Evolutionary conservation across 352 stramenopile genomes (phyloP), one percentile per base, ranked within the genome.

Genomic region (Pythium coloratum): DNA sequence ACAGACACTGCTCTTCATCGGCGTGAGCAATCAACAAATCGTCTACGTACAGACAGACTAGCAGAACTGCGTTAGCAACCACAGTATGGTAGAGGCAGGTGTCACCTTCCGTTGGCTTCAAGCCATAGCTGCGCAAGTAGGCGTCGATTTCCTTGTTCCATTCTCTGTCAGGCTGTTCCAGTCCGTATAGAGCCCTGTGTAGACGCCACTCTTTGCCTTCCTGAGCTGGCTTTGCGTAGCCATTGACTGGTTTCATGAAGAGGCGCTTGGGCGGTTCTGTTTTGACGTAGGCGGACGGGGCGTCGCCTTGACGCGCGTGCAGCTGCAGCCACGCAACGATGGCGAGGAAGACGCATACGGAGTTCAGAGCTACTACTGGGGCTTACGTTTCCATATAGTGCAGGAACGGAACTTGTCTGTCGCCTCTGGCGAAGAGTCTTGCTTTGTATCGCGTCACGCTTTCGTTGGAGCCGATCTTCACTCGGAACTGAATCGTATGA

Each of bases 11-110:
- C 12, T 32, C 50, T 1, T 44, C 34, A 14, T 44, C 13, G 4
- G 34, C 16, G 28, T 46, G 34, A 9, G 60, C 60, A 9, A 70
- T 51, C 9, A 78, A 24, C 0, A 74, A 67, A 28, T 75, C 73
- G 51, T 79, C 73, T 16, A 76, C 63, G 16, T 79, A 75, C 1
- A 76, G 30, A 16, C 66, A 55, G 24, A 77, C 46, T 20, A 80
- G 54, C 28, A 73, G 58, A 3, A 74, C 28, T 0, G 44, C 14
- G 9, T 59, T 42, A 20, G 50, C 30, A 28, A 50, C 49, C 7
- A 33, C 13, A 55, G 62, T 70, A 16, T 59, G 20, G 40, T 62
- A 75, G 16, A 76, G 33, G 28, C 68, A 75, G 5, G 67, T 8
- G 46, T 78, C 71, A 42, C 24, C 44, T 30, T 8, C 32, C 1